These are phyloP conservation scores for Populus trichocarpa DNA, from an alignment of 441 rosid genomes.

Conservation along the genomic window DNA sequence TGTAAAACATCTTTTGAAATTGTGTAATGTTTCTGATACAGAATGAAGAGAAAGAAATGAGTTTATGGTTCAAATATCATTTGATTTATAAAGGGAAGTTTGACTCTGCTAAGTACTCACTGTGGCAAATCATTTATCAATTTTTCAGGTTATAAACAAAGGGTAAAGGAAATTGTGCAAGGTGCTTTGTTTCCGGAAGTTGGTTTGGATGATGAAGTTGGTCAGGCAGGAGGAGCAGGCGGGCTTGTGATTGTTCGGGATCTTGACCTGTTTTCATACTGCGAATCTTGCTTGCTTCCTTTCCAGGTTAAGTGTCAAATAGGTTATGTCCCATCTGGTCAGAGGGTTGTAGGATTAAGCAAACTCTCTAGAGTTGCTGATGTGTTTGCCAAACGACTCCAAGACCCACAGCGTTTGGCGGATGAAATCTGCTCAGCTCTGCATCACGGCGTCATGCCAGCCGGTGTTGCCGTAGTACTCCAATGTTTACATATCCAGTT, in stretches of 20 bases:
- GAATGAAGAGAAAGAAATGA: not conserved
- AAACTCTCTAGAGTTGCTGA: constrained; percentile 89
- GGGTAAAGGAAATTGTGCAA: constrained; percentile 70
- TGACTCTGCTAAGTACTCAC: not conserved
- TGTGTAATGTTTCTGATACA: not conserved
- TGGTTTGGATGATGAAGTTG: constrained; percentile 65
- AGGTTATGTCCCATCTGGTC: constrained; percentile 82
- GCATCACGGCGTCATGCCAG: constrained; percentile 70
- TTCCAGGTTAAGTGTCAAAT: constrained; percentile 84
- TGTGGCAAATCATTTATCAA: not conserved
- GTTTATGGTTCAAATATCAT: constrained; percentile 4
- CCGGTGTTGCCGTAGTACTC: constrained; percentile 88
- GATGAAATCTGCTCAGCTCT: constrained; percentile 75
- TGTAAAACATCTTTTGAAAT: not conserved
- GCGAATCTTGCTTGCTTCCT: constrained; percentile 93
- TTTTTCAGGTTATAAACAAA: constrained; percentile 65
- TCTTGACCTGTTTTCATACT: constrained; percentile 82
- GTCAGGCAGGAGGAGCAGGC: constrained; percentile 89
- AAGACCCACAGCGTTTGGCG: constrained; percentile 81
- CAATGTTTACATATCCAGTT: constrained; percentile 77
- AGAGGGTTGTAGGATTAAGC: constrained; percentile 84
- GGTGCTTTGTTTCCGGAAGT: constrained; percentile 94
- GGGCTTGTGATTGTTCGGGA: constrained; percentile 91
- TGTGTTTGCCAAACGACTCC: constrained; percentile 82
- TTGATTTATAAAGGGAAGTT: not conserved